Conservation (phyloP, 1,284 basidiomycete genomes). For the Trametes pubescens region DNA sequence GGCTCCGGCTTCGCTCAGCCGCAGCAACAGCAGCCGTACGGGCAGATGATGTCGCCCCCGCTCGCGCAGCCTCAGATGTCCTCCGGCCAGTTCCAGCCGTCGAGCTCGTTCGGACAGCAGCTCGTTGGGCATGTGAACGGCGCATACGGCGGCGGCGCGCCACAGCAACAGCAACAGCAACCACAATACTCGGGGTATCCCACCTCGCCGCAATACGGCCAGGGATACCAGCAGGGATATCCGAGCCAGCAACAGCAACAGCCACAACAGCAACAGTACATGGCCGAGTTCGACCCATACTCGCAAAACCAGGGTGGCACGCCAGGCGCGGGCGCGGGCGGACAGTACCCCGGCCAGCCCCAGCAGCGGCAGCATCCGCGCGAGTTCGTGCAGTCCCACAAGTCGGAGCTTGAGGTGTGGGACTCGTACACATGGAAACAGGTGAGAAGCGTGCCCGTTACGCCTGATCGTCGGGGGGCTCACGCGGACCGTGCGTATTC, state of each 20-base stretch:
- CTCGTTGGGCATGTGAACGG: conserved; percentile 41
- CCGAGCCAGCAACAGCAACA: conserved; percentile 38
- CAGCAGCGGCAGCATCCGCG: conserved; percentile 43
- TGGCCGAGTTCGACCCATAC: conserved; percentile 49
- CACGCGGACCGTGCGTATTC: not conserved
- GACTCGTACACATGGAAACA: conserved; percentile 50
- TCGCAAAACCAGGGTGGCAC: conserved; percentile 20
- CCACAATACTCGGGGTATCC: conserved; percentile 35
- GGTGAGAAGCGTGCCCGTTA: conserved; percentile 24
- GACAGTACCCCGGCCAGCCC: not conserved
- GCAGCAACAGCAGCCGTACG: conserved; percentile 26
- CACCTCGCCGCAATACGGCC: conserved; percentile 33
- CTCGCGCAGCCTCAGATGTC: conserved; percentile 35
- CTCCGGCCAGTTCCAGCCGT: conserved; percentile 43
- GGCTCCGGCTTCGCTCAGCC: conserved; percentile 34
- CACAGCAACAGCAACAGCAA: conserved; percentile 35
- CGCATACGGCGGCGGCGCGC: conserved; percentile 31
- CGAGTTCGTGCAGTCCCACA: conserved; percentile 46
- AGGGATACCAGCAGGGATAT: conserved; percentile 38
- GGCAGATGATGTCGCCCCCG: conserved; percentile 27
- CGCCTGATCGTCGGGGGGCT: not conserved
- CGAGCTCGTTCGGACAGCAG: conserved; percentile 47
- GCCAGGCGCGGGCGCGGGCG: conserved; percentile 6
- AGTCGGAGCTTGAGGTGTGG: conserved; percentile 49
- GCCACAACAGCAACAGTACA: conserved; percentile 39